phyloP scores from a whole-genome alignment of 177 flowering plant species.

The Vitis hybrid region DNA sequence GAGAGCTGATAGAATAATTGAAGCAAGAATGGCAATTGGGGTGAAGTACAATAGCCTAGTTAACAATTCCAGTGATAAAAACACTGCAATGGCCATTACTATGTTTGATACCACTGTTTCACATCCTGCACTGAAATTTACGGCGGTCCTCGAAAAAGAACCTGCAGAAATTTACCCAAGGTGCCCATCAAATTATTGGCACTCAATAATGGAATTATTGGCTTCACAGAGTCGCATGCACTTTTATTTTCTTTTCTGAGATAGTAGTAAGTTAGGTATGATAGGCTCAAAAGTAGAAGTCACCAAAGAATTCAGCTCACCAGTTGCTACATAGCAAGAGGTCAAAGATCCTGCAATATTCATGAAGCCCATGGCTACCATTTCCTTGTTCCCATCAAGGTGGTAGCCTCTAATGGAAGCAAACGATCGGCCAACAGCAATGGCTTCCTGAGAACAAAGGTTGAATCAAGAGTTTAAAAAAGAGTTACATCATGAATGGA shows the following conservation, averaged over 20 bases:
- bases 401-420: conserved; percentile 78
- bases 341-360: conserved; percentile 73
- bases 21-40: conserved; percentile 72
- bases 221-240: no score
- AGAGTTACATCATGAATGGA: background rate
- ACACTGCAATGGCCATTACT: conserved; percentile 75
- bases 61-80: conserved; percentile 51
- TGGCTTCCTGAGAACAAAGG: conserved; percentile 60
- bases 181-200: background rate
- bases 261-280: no score
- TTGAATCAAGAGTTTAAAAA: background rate
- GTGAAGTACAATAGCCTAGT: conserved; percentile 73
- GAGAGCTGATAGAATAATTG: conserved; percentile 77
- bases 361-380: conserved; percentile 86
- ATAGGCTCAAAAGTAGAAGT: no score
- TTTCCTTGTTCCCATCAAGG: conserved; percentile 84
- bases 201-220: background rate
- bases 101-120: conserved; percentile 74
- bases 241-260: no score
- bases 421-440: conserved; percentile 80
- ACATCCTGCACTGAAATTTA: conserved; percentile 85
- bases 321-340: conserved; percentile 89
- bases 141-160: conserved; percentile 86
- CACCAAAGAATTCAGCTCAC: conserved; percentile 22
- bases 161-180: conserved; percentile 35